Base-by-base conservation (phyloP, 176 grass and related monocot genomes). In the Aegilops bicornis region DNA sequence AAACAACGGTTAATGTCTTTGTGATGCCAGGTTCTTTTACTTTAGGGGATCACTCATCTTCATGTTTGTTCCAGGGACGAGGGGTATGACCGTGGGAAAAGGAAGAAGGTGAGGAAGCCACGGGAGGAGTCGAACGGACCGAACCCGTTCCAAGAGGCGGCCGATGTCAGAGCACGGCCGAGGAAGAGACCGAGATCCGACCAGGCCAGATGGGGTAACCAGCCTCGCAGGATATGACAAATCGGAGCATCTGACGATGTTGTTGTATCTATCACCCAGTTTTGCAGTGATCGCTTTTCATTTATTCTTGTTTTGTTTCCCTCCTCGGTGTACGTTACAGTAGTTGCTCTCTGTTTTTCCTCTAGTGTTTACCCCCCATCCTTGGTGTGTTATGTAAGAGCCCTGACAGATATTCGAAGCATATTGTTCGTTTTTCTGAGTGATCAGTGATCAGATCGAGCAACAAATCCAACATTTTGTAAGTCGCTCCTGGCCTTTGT, bases 131-230 rank as follows among this genome's bases (percentile, higher is more conserved):
- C 93, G 11, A 76, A 61, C 7, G 89, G 91, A 8, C 68, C 73
- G 3, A 98, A 98, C 59, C 95, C 83, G 32, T 98, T 93, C 86
- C 95, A 95, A 36, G 80, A 95, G 78, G 64, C 42, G 7, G 88
- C 86, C 6, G 84, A 88, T 66, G 52, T 54, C 37, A 97, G 85
- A 84, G 29, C 87, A 62, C 74, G 67, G 23, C 80, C 87, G 72
- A 83, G 85, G 67, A 87, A 68, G 77, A 92, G 89, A 83, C 16
- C 84, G 10, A 85, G 90, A 83, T 32, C 61, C 10, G 85, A 91
- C 24, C 65, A 83, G 19, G 45, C 29, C 35, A 87, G 78, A 66
- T 82, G 29, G n/a, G 80, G 85, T 4, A 88, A 90, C 60, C 83
- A 95, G 85, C 93, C 89, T 5, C 79, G 88, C 16, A 87, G 93